Evolutionary conservation across 768 basidiomycete genomes (phyloP).

Genomic region (Macrolepiota albuminosa): DNA sequence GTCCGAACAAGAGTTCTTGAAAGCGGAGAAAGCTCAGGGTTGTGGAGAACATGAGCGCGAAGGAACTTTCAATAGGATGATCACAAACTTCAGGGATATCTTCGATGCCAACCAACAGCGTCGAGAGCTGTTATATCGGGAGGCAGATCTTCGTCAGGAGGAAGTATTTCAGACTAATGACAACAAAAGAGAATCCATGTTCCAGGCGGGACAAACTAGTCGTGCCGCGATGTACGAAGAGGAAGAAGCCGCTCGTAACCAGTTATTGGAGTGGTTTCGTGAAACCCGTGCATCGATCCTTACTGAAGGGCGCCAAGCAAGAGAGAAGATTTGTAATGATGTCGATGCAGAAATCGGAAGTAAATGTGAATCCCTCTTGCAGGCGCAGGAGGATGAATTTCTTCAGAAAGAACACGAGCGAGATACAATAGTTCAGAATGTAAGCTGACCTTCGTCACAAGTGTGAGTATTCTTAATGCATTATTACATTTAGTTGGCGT

Average conservation of each 20-base stretch:
- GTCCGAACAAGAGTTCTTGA: background rate
- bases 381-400: background rate
- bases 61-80: conserved; percentile 1
- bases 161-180: background rate
- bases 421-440: background rate
- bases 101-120: background rate
- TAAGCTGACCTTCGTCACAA: background rate
- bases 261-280: background rate
- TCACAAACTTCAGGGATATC: background rate
- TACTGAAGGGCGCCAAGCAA: background rate
- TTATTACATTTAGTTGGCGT: background rate
- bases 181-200: background rate
- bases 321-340: background rate
- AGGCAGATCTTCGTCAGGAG: background rate
- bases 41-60: conserved; percentile 1
- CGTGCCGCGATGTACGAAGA: conserved; percentile 1
- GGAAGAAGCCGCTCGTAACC: background rate
- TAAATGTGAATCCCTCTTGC: background rate
- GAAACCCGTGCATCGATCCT: background rate
- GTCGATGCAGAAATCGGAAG: background rate
- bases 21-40: conserved; percentile 1
- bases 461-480: background rate
- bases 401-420: background rate
- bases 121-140: background rate
- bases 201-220: background rate